Conservation (phyloP, 371 early-diverging fungal genomes). For the Rhizomucor miehei region DNA sequence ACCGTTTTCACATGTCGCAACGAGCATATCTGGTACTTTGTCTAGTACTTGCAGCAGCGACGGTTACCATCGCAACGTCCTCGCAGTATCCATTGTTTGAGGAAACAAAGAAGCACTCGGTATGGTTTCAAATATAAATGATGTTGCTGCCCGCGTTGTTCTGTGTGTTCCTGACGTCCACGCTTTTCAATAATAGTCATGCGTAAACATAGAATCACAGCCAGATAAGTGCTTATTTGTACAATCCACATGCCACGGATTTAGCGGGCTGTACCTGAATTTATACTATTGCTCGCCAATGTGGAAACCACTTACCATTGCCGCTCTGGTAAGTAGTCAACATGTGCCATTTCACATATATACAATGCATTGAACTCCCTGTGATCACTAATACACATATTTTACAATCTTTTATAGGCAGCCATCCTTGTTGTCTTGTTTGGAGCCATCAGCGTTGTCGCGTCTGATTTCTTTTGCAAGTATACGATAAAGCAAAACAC, state of each 20-base stretch:
- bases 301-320: conserved; percentile 36
- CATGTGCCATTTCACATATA: background rate
- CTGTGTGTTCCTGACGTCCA: too few relatives aligned
- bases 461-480: conserved; percentile 73
- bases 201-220: conserved; percentile 49
- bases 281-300: conserved; percentile 59
- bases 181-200: conserved; percentile 17
- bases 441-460: conserved; percentile 63
- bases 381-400: too few relatives aligned
- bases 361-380: too few relatives aligned
- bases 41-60: background rate
- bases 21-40: background rate
- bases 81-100: too few relatives aligned
- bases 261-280: conserved; percentile 51
- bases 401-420: conserved; percentile 22
- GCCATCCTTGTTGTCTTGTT: conserved; percentile 48
- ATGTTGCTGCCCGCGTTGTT: background rate
- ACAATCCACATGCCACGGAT: conserved; percentile 46
- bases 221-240: conserved; percentile 58
- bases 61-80: too few relatives aligned
- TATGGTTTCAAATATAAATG: background rate
- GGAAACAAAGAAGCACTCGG: too few relatives aligned
- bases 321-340: conserved; percentile 37
- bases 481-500: background rate
- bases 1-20: background rate